Evolutionary conservation across 192 early-diverging fungal genomes (phyloP), one percentile per base, ranked within the genome.

Genomic region (Entrophospora sp.): DNA sequence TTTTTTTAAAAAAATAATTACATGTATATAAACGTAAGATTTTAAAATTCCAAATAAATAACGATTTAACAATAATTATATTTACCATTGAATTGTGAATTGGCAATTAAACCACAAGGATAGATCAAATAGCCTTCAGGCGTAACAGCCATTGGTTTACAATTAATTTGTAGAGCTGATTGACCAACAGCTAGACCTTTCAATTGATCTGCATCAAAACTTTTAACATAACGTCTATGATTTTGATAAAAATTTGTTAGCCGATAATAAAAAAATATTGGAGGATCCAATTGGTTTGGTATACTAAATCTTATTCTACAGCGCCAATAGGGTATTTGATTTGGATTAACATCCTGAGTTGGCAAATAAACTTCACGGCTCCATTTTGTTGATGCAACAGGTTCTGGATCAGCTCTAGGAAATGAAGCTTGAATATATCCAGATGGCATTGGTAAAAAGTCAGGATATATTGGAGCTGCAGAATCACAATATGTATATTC

Each of bases 211-310:
- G 83, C 73, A 70, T 90, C 86, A 69, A 91, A 85, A 73, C 86
- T 89, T 72, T 95, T 93, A 22, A 97, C 91, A 69, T 99, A 99
- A 56, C 88, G 85, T 40, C 97, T 85, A 67, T 99, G 94, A 80
- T 99, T 99, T 74, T 99, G 97, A 75, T 96, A 99, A 75, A 99
- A 99, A 75, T 96, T 94, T 32, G 95, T 95, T 56, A 99, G 84
- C 48, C 90, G 78, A 69, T 97, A 97, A 76, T 98, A 99, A 52
- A 99, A 64, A 67, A 87, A 98, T 61, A 99, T 87, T 5, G 91
- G 90, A 5, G 84, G 61, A 43, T 79, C 81, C 72, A 98, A 69
- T 34, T 75, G 69, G 59, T 79, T 79, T 2, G 83, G 93, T 71
- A 85, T 64, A 32, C 78, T 86, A 70, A 83, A 91, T 65, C 80